phyloP scores from a whole-genome alignment of 768 basidiomycete genomes.

The Trametes sanguinea region DNA sequence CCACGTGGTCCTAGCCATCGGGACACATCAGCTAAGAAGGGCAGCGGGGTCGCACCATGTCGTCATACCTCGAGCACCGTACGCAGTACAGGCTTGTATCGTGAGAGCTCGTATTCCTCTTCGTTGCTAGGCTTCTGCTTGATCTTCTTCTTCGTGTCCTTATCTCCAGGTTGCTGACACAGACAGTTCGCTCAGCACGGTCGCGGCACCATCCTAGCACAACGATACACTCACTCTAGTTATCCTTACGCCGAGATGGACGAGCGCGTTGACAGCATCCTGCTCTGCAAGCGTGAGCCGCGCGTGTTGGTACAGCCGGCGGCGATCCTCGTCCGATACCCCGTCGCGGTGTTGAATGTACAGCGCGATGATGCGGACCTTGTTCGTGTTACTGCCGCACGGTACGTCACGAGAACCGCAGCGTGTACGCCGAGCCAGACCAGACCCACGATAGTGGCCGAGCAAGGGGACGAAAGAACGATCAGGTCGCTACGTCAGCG shows the following conservation, averaged over 20 bases:
- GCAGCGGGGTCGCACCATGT: neutral
- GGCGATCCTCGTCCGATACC: conserved; percentile 96
- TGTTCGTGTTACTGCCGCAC: conserved; percentile 71
- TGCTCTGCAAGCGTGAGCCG: conserved; percentile 84
- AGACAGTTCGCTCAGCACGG: neutral
- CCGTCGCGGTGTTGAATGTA: conserved; percentile 96
- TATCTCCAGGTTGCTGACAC: conserved; percentile 69
- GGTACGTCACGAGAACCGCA: conserved; percentile 16
- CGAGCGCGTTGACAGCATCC: conserved; percentile 88
- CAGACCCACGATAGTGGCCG: neutral
- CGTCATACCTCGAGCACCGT: conserved; percentile 76
- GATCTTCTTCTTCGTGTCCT: conserved; percentile 77
- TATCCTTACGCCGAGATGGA: conserved; percentile 80
- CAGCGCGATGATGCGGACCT: conserved; percentile 94
- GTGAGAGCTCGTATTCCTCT: conserved; percentile 96
- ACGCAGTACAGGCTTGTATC: conserved; percentile 83
- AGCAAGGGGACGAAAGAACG: neutral
- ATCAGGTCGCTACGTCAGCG: conserved; percentile 12
- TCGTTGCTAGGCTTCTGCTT: conserved; percentile 75
- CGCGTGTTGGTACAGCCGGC: conserved; percentile 94
- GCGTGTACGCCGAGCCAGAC: neutral
- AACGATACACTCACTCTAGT: conserved; percentile 58
- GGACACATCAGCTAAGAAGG: neutral
- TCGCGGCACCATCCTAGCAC: neutral
- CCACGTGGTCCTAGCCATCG: conserved; percentile 70